Base-by-base conservation (phyloP, 306 rosid genomes). In the Medicago ruthenica region DNA sequence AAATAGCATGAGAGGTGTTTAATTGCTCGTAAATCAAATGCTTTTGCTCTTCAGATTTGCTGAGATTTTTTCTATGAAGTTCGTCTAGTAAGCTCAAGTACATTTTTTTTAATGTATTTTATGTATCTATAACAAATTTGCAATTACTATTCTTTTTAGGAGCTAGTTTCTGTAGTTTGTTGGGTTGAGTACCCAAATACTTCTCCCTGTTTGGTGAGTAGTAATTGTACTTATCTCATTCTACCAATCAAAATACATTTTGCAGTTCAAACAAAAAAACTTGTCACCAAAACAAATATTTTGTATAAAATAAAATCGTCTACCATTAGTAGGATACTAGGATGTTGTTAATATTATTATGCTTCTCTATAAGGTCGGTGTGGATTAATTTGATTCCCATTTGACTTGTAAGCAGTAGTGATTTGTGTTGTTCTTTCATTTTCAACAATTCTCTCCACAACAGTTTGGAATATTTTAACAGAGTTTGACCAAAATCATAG, bases 1-100 rank as follows among this genome's bases (percentile, higher is more conserved):
- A 7, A 15, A 78, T 88, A 78, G 86, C 88, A 65, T 3, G 70
- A 45, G 66, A 63, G 93, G 71, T 74, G 61, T 91, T 93, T 1
- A 76, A 77, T 91, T 88, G 72, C 96, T 89, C 90, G 50, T 21
- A 55, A 66, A 66, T 22, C 37, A 17, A 64, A 9, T 64, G 7
- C 69, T 63, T 36, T 63, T n/a, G 69, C 69, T 63, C 69, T 63
- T 63, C 47, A 63, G 48, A 63, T 14, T 36, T 64, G 70, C 70
- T 87, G 96, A 93, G 87, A 79, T 74, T 71, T 63, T 34, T 1
- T 75, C 90, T 83, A 50, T 93, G 98, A 93, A 86, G 96, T 88
- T 89, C 80, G 96, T 91, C 96, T 91, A 93, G 93, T 91, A 91
- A 83, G 98, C 93, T 74, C 73, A 22, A 89, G 93, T 34, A 89